A percentile compares a stretch with the other conserved stretches of the same genome.
Conservation (phyloP, 148 eudicot species). For the Chenopodium berlandieri region DNA sequence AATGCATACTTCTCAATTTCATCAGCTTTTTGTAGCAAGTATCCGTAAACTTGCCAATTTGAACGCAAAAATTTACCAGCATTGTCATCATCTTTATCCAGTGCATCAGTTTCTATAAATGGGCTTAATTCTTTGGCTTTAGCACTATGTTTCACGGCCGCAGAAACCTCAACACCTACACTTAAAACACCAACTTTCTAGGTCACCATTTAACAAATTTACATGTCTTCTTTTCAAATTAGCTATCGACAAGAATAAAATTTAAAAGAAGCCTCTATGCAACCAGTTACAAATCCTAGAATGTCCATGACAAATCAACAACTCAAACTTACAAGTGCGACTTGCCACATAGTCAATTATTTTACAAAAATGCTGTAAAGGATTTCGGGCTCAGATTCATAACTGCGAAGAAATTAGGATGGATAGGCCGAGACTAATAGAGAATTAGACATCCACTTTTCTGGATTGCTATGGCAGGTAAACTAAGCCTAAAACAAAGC, state of each 20-base stretch:
- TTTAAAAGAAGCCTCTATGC: neutral
- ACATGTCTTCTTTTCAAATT: conserved; percentile 6
- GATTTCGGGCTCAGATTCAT: neutral
- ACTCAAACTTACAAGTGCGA: neutral
- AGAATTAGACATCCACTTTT: neutral
- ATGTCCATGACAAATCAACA: neutral
- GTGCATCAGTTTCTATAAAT: conserved; percentile 27
- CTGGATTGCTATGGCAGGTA: neutral
- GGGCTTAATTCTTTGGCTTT: conserved; percentile 35
- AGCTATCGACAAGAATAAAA: neutral
- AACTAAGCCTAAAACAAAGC: neutral
- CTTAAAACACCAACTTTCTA: conserved; percentile 14
- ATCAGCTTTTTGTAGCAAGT: conserved; percentile 75
- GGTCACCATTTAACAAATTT: neutral
- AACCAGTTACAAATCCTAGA: neutral
- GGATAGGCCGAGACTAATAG: neutral
- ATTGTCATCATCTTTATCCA: conserved; percentile 33
- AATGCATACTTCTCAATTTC: conserved; percentile 69
- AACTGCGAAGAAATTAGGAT: neutral
- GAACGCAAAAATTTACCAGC: conserved; percentile 64
- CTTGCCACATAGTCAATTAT: neutral
- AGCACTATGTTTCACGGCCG: conserved; percentile 32
- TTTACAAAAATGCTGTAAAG: no score
- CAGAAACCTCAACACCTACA: conserved; percentile 58
- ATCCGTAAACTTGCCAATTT: conserved; percentile 91